Percentiles rank a stretch among this genome's conserved stretches.
phyloP scores from a whole-genome alignment of 495 filamentous ascomycete species.

The Acidiella bohemica region DNA sequence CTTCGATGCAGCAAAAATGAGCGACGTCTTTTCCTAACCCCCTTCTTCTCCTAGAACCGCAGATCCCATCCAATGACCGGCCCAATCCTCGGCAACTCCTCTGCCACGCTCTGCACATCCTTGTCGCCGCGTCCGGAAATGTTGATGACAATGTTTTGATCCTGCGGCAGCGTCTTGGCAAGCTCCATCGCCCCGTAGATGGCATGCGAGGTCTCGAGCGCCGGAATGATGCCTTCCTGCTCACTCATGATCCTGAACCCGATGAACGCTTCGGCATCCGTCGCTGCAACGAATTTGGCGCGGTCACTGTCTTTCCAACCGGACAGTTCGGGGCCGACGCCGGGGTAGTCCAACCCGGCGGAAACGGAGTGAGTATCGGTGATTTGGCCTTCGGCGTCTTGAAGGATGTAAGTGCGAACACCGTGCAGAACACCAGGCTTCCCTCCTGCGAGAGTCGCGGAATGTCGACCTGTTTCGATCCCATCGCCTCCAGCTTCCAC shows the following conservation, averaged over 20 bases:
- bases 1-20: too few relatives aligned
- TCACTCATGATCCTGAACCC: slow-evolving; percentile 75
- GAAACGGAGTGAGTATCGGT: slow-evolving; percentile 89
- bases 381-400: slow-evolving; percentile 86
- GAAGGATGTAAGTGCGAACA: slow-evolving; percentile 87
- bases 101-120: slow-evolving; percentile 95
- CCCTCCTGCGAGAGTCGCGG: slow-evolving; percentile 75
- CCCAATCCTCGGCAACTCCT: slow-evolving; percentile 77
- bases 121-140: slow-evolving; percentile 88
- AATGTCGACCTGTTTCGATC: slow-evolving; percentile 74
- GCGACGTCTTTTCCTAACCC: too few relatives aligned
- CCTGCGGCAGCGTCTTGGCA: slow-evolving; percentile 82
- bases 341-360: slow-evolving; percentile 94
- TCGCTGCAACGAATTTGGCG: slow-evolving; percentile 81
- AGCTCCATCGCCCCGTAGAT: slow-evolving; percentile 78
- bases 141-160: slow-evolving; percentile 86
- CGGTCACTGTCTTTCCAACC: slow-evolving; percentile 81
- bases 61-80: slow-evolving; percentile 95
- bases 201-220: slow-evolving; percentile 85
- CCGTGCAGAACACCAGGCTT: slow-evolving; percentile 89
- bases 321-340: slow-evolving; percentile 83
- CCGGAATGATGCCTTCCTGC: slow-evolving; percentile 91
- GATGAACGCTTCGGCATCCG: slow-evolving; percentile 79
- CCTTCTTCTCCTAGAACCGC: slow-evolving; percentile 52
- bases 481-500: slow-evolving; percentile 97